Percentiles rank a stretch among this genome's conserved stretches.
phyloP scores from a whole-genome alignment of 306 rosid species.

The Canavalia ensiformis region DNA sequence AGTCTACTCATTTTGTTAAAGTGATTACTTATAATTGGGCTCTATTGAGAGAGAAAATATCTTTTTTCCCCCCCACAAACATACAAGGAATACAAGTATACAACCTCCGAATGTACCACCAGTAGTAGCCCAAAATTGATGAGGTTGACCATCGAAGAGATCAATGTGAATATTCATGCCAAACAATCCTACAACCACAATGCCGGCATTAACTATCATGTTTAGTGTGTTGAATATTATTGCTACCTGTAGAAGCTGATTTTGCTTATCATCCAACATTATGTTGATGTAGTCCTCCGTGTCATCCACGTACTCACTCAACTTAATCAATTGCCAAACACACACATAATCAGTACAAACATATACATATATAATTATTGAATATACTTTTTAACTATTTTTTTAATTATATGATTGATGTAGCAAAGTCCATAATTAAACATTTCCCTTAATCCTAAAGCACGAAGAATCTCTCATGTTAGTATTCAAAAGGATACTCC shows the following conservation, averaged over 20 bases:
- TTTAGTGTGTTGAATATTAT: conserved; percentile 46
- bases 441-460: too few relatives aligned
- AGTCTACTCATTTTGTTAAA: background rate
- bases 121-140: conserved; percentile 34
- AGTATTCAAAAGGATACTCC: background rate
- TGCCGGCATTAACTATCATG: conserved; percentile 43
- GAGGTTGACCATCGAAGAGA: conserved; percentile 33
- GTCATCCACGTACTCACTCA: conserved; percentile 87
- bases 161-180: conserved; percentile 55
- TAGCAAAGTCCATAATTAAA: too few relatives aligned
- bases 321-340: conserved; percentile 50
- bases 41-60: conserved; percentile 41
- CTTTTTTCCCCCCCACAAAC: conserved; percentile 44
- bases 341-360: background rate
- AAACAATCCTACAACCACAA: conserved; percentile 54
- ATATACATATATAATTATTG: too few relatives aligned
- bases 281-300: conserved; percentile 91
- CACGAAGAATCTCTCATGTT: background rate
- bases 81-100: background rate
- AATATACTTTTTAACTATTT: too few relatives aligned
- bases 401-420: background rate
- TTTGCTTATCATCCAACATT: conserved; percentile 88
- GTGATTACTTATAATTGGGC: background rate
- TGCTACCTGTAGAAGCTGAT: conserved; percentile 80
- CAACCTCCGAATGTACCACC: conserved; percentile 31